A percentile compares a stretch with the other conserved stretches of the same genome.
Evolutionary conservation across 768 basidiomycete species (phyloP).

Genomic region (Serendipita sp.): DNA sequence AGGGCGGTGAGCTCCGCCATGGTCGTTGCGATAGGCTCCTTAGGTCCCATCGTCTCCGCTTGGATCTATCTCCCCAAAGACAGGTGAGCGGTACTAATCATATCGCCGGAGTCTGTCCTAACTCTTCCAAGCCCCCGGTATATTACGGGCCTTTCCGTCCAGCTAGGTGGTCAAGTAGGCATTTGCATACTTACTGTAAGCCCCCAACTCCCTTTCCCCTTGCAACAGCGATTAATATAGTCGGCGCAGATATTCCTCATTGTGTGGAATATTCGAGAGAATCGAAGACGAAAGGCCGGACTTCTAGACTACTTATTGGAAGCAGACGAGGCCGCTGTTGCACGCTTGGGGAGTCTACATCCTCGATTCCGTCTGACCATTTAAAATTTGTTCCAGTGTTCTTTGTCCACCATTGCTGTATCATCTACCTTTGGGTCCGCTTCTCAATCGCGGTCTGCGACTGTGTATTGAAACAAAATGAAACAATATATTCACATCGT

Average conservation of each 20-base stretch:
- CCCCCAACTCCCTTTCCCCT: background rate
- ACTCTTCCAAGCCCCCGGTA: background rate
- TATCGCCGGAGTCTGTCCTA: background rate
- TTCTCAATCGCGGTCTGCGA: no score
- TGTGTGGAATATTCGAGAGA: constrained; percentile 4
- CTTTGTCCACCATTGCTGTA: no score
- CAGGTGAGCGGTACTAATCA: background rate
- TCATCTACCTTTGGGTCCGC: no score
- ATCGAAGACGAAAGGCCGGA: background rate
- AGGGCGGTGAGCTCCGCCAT: constrained; percentile 30
- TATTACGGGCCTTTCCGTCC: background rate
- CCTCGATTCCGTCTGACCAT: background rate
- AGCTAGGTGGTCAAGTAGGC: background rate
- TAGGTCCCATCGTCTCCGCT: constrained; percentile 1
- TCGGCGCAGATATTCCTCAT: background rate
- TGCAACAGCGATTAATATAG: background rate
- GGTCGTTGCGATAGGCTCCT: constrained; percentile 14
- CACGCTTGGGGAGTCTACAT: background rate
- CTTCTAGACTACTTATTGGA: background rate
- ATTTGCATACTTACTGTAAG: background rate
- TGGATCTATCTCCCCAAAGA: background rate
- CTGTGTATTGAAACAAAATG: no score
- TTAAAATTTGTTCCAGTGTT: background rate
- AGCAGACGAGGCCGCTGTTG: background rate
- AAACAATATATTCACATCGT: no score